Base-by-base conservation (phyloP, 164 flowering plant species). In the Cinnamomum micranthum region DNA sequence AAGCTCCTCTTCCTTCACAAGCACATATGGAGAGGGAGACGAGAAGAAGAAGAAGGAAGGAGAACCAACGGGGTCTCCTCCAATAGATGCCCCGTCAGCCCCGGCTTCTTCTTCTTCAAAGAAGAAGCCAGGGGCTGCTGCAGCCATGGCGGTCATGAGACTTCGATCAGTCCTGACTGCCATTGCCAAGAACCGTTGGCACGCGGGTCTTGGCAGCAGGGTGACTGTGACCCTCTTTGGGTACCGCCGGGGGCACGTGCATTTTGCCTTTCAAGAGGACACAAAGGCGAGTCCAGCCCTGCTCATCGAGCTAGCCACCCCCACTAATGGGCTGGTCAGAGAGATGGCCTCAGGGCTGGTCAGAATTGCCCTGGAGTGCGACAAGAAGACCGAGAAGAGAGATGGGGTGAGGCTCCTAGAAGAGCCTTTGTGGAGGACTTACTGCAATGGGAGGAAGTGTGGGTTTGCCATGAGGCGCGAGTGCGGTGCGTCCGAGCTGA, bases 281-380 rank as follows among this genome's bases (percentile, higher is more conserved):
- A 79, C 86, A 47, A 88, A 85, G 50, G n/a, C 78, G 68, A 25
- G 31, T 9, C 99, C 99, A 0, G 89, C 88, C 0, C 85, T 96
- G 58, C 68, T 96, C 55, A 88, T 96, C 7, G 92, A 96, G 71
- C 87, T 93, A 0, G 88, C 94, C 2, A 91, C 89, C 1, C 92
- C 95, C 0, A 96, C 94, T 0, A 86, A 88, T 75, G 84, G 84
- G 0, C 71, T 96, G 67, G 98, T 96, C 12, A 76, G 86, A n/a
- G 98, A 96, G 80, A 96, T 96, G 99, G 93, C 97, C 0, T 91
- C 98, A 2, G 99, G 99, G 78, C 71, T 91, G 70, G 99, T 96
- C 2, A 63, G 99, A 64, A 88, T 96, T 58, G 98, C 99, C 1
- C 77, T 96, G 76, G 99, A 96, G 72, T 90, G 97, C 52, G 98